A percentile compares a stretch with the other conserved stretches of the same genome.
phyloP scores from a whole-genome alignment of 1,139 yeast genomes.

The Taiozyma sp. region DNA sequence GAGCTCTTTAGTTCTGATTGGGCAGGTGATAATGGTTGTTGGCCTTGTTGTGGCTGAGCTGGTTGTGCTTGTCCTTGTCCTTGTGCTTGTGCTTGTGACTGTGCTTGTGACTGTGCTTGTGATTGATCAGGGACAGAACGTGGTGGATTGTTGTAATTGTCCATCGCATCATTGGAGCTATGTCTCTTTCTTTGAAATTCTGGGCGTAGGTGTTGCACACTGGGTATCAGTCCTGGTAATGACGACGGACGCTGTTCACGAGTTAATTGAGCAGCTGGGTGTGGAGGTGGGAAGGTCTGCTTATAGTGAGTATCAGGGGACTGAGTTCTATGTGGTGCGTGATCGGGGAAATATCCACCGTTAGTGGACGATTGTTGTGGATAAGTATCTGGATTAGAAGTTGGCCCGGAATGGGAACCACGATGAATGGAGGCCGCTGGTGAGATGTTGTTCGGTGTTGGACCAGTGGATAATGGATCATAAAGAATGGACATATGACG shows the following conservation, averaged over 20 bases:
- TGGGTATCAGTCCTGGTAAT: constrained; percentile 16
- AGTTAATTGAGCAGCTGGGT: constrained; percentile 2
- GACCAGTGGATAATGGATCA: constrained; percentile 31
- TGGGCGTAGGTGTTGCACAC: constrained; percentile 13
- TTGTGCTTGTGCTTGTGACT: neutral
- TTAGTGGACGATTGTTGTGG: constrained; percentile 3
- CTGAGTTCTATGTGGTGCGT: constrained; percentile 4
- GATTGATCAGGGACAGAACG: constrained; percentile 25
- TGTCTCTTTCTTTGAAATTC: constrained; percentile 20
- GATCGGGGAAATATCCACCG: constrained; percentile 18
- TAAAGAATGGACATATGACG: constrained; percentile 30
- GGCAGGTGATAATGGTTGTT: constrained; percentile 8
- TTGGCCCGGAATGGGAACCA: constrained; percentile 12
- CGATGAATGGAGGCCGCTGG: constrained; percentile 9
- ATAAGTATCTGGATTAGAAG: constrained; percentile 11
- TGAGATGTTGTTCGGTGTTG: constrained; percentile 8
- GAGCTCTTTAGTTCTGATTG: constrained; percentile 1
- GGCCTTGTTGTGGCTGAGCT: neutral
- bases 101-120: neutral
- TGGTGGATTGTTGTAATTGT: constrained; percentile 25
- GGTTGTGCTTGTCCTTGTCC: neutral
- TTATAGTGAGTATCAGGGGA: neutral
- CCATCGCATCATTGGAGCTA: constrained; percentile 20
- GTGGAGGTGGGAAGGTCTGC: neutral
- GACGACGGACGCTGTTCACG: constrained; percentile 20